Base-by-base conservation (phyloP, 345 rosid species). In the Adansonia digitata region DNA sequence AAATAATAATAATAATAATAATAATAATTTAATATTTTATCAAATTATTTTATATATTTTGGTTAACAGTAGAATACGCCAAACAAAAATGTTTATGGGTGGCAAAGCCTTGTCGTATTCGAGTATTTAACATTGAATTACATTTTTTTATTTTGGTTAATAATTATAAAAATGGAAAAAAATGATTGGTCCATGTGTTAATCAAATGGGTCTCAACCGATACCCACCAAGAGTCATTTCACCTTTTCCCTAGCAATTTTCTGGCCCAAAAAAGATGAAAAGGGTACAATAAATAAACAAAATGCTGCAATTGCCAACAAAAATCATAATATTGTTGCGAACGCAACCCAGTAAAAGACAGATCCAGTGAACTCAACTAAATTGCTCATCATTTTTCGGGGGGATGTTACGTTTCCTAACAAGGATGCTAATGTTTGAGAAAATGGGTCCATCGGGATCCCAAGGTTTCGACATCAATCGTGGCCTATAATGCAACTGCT, bases 391-490 rank as follows among this genome's bases (percentile, higher is more conserved):
- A 43, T 42, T 63, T 20, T 37, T 63, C 1, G 15, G 15, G 27
- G n/a, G 27, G 48, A 37, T 63, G 51, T 40, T 5, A 26, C 46
- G 72, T 46, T 68, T 48, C 56, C 56, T 9, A 27, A 68, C 14
- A 26, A 45, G 24, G 39, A 68, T 27, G 35, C 55, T 45, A 4
- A 69, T 31, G 42, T 69, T n/a, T 48, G 17, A n/a, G 40, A 29
- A 31, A 34, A 48, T 18, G 73, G 73, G 59, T 49, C 73, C 73
- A 69, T 69, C 55, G 8, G 59, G 27, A 29, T 48, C 43, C 73
- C 43, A 69, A 48, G 10, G 10, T n/a, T 18, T 35, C 73, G 49
- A 69, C 59, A 69, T 49, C 40, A 14, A 49, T 49, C 27, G 59
- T 69, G 73, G 73, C 43, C 27, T 17, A 18, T 31, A 69, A 49